Evolutionary conservation across 768 basidiomycete species (phyloP).

Genomic region (Lentinus brumalis): DNA sequence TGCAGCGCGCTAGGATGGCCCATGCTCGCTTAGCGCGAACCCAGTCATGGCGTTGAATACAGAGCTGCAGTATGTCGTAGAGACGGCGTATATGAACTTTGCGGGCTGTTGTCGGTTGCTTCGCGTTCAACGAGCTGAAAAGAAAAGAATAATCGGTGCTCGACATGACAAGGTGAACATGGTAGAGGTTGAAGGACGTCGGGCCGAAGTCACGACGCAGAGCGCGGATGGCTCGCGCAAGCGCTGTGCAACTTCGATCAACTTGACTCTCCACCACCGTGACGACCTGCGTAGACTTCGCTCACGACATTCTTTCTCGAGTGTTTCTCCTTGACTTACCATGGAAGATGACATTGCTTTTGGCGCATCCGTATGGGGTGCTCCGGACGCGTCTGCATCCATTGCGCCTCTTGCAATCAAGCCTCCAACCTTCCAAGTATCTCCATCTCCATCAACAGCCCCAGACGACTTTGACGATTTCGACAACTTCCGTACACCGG

Average conservation of each 20-base stretch:
- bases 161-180: slow-evolving; percentile 12
- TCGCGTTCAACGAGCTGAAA: slow-evolving; percentile 59
- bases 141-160: slow-evolving; percentile 50
- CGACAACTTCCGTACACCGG: slow-evolving; percentile 60
- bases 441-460: slow-evolving; percentile 27
- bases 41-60: slow-evolving; percentile 66
- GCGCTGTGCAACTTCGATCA: slow-evolving; percentile 9
- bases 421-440: slow-evolving; percentile 17
- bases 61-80: slow-evolving; percentile 73
- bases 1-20: slow-evolving; percentile 74
- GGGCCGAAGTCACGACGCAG: not conserved
- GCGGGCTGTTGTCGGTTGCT: slow-evolving; percentile 53
- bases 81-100: slow-evolving; percentile 75
- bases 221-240: not conserved
- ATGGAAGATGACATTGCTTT: slow-evolving; percentile 79
- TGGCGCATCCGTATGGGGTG: slow-evolving; percentile 74
- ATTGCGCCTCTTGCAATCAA: slow-evolving; percentile 31
- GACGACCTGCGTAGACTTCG: not conserved
- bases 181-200: not conserved
- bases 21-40: slow-evolving; percentile 68
- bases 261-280: slow-evolving; percentile 9
- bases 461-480: slow-evolving; percentile 45
- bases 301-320: too few relatives aligned
- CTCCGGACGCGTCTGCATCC: slow-evolving; percentile 38
- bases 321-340: not conserved